Percentiles rank a stretch among this genome's conserved stretches.
phyloP scores from a whole-genome alignment of 805 yeast species.

The Pichia nakasei region DNA sequence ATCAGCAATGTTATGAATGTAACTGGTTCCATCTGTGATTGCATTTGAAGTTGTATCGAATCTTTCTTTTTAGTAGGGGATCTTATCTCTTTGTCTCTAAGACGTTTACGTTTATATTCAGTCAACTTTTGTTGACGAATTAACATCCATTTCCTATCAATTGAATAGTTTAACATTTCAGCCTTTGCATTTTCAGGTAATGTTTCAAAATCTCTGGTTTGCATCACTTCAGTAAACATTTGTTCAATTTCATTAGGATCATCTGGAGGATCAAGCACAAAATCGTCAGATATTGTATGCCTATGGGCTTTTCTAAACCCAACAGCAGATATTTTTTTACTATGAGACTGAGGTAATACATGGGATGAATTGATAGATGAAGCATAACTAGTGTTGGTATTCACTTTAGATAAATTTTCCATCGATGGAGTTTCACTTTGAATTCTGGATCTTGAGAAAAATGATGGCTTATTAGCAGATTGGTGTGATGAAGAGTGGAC shows the following conservation, averaged over 20 bases:
- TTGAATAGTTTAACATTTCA: slow-evolving; percentile 66
- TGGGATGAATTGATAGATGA: slow-evolving; percentile 16
- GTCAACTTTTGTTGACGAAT: slow-evolving; percentile 78
- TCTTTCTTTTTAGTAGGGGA: slow-evolving; percentile 6
- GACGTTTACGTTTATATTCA: slow-evolving; percentile 49
- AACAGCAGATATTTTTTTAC: slow-evolving; percentile 18
- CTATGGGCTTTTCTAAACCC: slow-evolving; percentile 26
- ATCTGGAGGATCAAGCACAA: slow-evolving; percentile 55
- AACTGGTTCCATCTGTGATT: slow-evolving; percentile 31
- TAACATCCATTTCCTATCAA: slow-evolving; percentile 85
- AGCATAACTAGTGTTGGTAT: slow-evolving; percentile 19
- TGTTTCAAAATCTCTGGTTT: slow-evolving; percentile 64
- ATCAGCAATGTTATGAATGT: slow-evolving; percentile 63
- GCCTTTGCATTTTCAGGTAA: slow-evolving; percentile 58
- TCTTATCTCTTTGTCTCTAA: slow-evolving; percentile 6
- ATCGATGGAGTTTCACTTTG: slow-evolving; percentile 7
- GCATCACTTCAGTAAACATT: slow-evolving; percentile 74
- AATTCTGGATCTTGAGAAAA: slow-evolving; percentile 9
- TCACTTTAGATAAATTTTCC: slow-evolving; percentile 22
- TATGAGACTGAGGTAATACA: slow-evolving; percentile 22
- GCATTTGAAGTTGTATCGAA: slow-evolving; percentile 23
- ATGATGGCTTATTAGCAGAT: neutral
- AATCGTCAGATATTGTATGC: slow-evolving; percentile 31
- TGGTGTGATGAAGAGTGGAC: neutral
- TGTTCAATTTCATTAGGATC: slow-evolving; percentile 59